Percentiles rank a stretch among this genome's conserved stretches.
Evolutionary conservation across 768 basidiomycete species (phyloP).

Genomic region (Hygrocybe coccinea): DNA sequence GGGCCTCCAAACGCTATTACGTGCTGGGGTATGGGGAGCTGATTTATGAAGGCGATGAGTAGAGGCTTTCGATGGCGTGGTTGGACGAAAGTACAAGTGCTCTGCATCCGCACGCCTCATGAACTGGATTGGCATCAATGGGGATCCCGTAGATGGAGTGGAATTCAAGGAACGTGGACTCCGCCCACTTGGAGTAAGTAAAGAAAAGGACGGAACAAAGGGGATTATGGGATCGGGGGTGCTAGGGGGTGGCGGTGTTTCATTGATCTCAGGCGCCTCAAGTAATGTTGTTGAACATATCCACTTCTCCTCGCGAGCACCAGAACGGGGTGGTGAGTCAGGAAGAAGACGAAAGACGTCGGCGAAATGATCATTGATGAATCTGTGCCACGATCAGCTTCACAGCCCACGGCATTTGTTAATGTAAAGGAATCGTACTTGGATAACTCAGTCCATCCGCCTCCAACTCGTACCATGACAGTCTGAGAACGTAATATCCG

Average conservation of each 20-base stretch:
- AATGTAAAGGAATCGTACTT: slow-evolving; percentile 49
- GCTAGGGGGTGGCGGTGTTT: slow-evolving; percentile 41
- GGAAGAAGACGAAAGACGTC: slow-evolving; percentile 72
- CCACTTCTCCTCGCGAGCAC: slow-evolving; percentile 69
- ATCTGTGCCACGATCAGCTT: slow-evolving; percentile 42
- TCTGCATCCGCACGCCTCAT: slow-evolving; percentile 73
- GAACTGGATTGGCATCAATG: slow-evolving; percentile 78
- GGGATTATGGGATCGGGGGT: slow-evolving; percentile 65
- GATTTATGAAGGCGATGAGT: slow-evolving; percentile 37
- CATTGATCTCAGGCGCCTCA: slow-evolving; percentile 44
- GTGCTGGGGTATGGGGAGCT: slow-evolving; percentile 43
- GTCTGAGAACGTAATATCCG: slow-evolving; percentile 86
- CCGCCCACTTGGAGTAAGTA: slow-evolving; percentile 53
- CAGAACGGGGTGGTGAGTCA: slow-evolving; percentile 54
- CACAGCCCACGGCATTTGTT: neutral
- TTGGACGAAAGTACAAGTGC: neutral
- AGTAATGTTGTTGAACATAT: slow-evolving; percentile 73
- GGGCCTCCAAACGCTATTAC: slow-evolving; percentile 63
- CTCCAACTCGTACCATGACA: slow-evolving; percentile 95
- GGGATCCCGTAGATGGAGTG: slow-evolving; percentile 59
- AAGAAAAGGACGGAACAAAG: slow-evolving; percentile 61
- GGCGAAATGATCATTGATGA: slow-evolving; percentile 82
- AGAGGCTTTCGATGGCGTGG: slow-evolving; percentile 53
- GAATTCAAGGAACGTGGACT: slow-evolving; percentile 50
- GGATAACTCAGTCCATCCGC: slow-evolving; percentile 89